A percentile compares a stretch with the other conserved stretches of the same genome.
Evolutionary conservation across 495 filamentous ascomycete genomes (phyloP).

Genomic region (Penicillium salamii): DNA sequence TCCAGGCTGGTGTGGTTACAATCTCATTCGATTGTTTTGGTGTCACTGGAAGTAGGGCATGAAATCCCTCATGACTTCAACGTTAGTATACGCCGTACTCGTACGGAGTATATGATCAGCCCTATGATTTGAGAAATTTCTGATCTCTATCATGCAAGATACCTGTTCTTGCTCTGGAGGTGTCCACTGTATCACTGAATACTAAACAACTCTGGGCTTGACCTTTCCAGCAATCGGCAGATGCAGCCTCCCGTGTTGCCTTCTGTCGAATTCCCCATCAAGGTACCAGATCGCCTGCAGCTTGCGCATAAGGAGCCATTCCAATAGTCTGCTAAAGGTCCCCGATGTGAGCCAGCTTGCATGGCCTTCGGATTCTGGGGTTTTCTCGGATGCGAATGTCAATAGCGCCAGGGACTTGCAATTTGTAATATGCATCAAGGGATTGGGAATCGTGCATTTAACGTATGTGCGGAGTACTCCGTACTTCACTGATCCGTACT

Average conservation of each 20-base stretch:
- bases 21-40: not conserved
- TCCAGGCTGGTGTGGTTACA: conserved; percentile 4
- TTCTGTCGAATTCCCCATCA: not conserved
- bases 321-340: conserved; percentile 4
- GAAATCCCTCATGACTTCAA: no score
- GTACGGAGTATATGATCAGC: not conserved
- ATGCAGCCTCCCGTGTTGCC: conserved; percentile 13
- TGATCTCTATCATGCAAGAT: no score
- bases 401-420: not conserved
- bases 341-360: not conserved
- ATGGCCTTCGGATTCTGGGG: not conserved
- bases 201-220: not conserved
- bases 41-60: not conserved
- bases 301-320: conserved; percentile 8
- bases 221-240: not conserved
- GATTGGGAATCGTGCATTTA: no score
- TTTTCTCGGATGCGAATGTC: not conserved
- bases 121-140: not conserved
- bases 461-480: no score
- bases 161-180: not conserved
- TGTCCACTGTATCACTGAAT: not conserved
- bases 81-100: no score
- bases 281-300: conserved; percentile 6
- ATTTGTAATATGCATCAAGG: no score
- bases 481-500: no score